Percentiles rank a stretch among this genome's conserved stretches.
These are phyloP conservation scores for Pythium folliculosum DNA, from an alignment of 352 stramenopile genomes.

Conservation along the genomic window DNA sequence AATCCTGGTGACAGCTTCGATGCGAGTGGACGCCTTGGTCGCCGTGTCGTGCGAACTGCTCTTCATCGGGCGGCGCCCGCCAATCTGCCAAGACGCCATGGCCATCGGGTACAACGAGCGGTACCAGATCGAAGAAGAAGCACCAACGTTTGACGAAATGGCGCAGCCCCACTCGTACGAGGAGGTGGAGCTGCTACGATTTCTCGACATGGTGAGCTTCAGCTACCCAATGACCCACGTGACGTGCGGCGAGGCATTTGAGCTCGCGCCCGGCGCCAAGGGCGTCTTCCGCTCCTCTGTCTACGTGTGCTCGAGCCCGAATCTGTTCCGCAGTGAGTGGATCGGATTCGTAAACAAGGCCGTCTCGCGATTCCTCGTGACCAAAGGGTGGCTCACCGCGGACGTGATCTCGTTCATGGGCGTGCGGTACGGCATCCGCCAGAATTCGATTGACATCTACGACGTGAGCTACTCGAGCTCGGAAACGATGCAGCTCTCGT, in stretches of 20 bases:
- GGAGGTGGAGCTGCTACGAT: constrained; percentile 17
- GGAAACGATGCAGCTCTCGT: constrained; percentile 7
- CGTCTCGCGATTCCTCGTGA: constrained; percentile 9
- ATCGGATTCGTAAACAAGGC: constrained; percentile 17
- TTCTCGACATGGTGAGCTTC: constrained; percentile 24
- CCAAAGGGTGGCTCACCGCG: constrained; percentile 22
- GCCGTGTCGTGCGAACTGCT: constrained; percentile 17
- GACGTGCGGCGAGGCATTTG: constrained; percentile 18
- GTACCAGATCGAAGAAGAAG: constrained; percentile 19
- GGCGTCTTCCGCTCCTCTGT: constrained; percentile 13
- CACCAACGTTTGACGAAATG: constrained; percentile 11
- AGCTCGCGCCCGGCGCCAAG: background rate
- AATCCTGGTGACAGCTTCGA: constrained; percentile 16
- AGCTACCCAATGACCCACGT: constrained; percentile 22
- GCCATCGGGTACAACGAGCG: constrained; percentile 15
- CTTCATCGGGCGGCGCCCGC: constrained; percentile 6
- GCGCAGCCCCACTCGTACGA: constrained; percentile 11
- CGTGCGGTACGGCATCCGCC: constrained; percentile 21
- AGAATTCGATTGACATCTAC: constrained; percentile 24
- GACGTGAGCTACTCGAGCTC: constrained; percentile 19
- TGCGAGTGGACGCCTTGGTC: constrained; percentile 23
- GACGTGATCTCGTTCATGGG: constrained; percentile 25
- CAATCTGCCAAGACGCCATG: constrained; percentile 28
- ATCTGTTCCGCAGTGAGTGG: constrained; percentile 14
- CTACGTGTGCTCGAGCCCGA: constrained; percentile 22